Conservation (phyloP, 257 asterid species). For the Nicotiana attenuata region DNA sequence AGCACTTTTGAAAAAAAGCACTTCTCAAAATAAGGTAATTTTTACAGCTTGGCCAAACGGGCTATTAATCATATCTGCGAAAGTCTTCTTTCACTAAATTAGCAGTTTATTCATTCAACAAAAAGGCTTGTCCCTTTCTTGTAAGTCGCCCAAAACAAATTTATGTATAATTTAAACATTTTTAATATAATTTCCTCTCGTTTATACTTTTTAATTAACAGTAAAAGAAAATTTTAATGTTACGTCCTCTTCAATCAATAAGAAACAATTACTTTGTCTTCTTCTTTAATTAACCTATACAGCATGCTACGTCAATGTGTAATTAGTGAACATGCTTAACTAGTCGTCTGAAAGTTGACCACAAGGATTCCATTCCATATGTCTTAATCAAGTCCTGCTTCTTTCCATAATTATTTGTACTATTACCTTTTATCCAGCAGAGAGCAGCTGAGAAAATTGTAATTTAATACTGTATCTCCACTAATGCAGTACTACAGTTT, state of each 20-base stretch:
- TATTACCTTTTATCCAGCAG: neutral
- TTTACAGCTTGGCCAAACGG: no score
- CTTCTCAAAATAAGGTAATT: no score
- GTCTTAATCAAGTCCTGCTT: neutral
- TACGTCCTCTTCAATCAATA: no score
- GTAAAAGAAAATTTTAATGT: no score
- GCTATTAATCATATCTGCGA: neutral
- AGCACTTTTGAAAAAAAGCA: no score
- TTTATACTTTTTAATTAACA: no score
- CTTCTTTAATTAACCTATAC: neutral
- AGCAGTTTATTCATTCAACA: neutral
- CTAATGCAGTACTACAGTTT: neutral
- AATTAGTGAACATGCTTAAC: conserved; percentile 7
- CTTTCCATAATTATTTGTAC: neutral
- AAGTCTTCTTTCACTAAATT: neutral
- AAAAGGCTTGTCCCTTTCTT: neutral
- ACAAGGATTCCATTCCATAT: conserved; percentile 1
- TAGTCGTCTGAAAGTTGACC: conserved; percentile 9
- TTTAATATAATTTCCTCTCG: no score
- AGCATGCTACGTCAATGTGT: neutral
- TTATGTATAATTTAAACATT: no score
- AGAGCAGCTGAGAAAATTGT: neutral
- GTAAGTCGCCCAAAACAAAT: neutral
- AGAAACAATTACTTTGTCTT: no score
- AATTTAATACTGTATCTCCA: neutral